phyloP scores from a whole-genome alignment of 2,329 filamentous ascomycete species.

The Pseudogymnoascus sp. region DNA sequence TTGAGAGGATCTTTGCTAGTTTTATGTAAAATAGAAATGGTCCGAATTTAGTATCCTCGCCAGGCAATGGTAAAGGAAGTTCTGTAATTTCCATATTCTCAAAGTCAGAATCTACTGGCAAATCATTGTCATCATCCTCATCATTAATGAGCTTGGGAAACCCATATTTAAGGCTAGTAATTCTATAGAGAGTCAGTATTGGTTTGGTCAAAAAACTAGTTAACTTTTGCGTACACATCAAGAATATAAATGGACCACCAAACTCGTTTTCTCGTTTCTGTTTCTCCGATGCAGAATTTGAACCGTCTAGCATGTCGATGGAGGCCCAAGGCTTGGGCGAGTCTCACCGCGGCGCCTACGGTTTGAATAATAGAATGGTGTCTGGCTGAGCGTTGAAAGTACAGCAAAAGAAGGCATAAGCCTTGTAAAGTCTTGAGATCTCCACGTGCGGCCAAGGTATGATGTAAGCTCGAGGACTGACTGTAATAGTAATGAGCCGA shows the following conservation, averaged over 20 bases:
- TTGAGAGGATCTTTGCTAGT: neutral
- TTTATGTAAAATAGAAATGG: constrained; percentile 1
- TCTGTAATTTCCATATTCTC: neutral
- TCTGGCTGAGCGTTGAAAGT: neutral
- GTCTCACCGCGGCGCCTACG: neutral
- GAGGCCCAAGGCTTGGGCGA: neutral
- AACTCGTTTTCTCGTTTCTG: constrained; percentile 2
- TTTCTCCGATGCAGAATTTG: neutral
- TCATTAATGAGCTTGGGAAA: constrained; percentile 9
- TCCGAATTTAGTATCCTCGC: constrained; percentile 5
- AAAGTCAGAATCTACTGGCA: constrained; percentile 3
- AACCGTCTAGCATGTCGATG: neutral
- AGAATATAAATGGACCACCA: constrained; percentile 11
- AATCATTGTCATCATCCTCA: constrained; percentile 11
- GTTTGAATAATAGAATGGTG: neutral
- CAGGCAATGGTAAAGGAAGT: constrained; percentile 7
- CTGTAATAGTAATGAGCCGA: neutral
- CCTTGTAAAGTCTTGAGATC: neutral
- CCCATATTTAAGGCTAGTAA: constrained; percentile 9
- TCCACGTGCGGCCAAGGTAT: neutral
- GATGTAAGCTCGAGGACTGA: neutral
- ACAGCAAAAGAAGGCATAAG: neutral
- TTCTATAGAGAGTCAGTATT: neutral
- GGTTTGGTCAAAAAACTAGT: neutral
- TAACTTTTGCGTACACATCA: constrained; percentile 1